Base-by-base conservation (phyloP, 164 flowering plant genomes). In the Cinnamomum chago region DNA sequence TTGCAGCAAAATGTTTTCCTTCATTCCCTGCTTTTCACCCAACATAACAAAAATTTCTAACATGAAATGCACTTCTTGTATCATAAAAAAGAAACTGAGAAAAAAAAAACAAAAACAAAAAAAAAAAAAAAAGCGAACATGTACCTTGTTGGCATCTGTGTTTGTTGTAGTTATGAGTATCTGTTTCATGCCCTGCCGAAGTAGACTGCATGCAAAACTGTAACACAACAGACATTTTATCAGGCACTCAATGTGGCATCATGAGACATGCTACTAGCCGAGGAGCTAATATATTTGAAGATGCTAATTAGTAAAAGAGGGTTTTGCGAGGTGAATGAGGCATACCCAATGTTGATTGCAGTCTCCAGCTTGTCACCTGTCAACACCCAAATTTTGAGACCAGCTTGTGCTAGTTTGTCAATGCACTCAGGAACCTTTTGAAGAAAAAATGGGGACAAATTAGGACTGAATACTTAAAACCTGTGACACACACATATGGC, bases 311-410 rank as follows among this genome's bases (percentile, higher is more conserved):
- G 69, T 14, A 28, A 28, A 18, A 30, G 22, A 67, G 1, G 12
- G n/a, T 14, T 27, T 25, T 20, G 10, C 33, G 9, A 23, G 10
- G 51, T 28, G 17, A 17, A 70, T 76, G 74, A 73, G 47, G 77
- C 90, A 70, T 28, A 94, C 99, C 99, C 99, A 65, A 96, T 94
- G 77, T 96, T 96, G 76, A 96, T 91, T 76, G 99, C 99, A 77
- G 99, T 96, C 88, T 96, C 99, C 97, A 92, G 91, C 84, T 94
- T 96, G 82, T 96, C 99, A 70, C 99, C 99, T 27, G 99, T 96
- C 82, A 96, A 87, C 75, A 96, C 97, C 99, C 99, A 96, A 77
- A 96, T 77, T 85, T 96, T 96, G 58, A 96, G 92, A 82, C 99
- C 99, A 79, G 99, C 99, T 84, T 94, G 99, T 60, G 99, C 99